Percentiles rank a stretch among this genome's conserved stretches.
Evolutionary conservation across 2,329 filamentous ascomycete genomes (phyloP).

Genomic region (Hypocreales sp.): DNA sequence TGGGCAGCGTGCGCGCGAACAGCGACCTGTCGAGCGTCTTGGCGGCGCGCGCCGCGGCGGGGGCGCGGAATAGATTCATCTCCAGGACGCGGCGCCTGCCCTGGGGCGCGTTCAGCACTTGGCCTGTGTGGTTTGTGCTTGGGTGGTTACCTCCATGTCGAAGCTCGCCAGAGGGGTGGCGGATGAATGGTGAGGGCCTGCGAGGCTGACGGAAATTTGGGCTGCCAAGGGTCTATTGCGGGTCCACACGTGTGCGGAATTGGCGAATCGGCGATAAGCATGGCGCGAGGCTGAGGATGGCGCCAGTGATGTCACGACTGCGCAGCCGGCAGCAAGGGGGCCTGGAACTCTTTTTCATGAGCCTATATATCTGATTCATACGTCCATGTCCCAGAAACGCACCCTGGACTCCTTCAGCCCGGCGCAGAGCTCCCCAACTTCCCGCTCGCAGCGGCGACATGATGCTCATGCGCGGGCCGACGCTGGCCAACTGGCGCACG

Average conservation of each 20-base stretch:
- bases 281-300: constrained; percentile 2
- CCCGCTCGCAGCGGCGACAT: constrained; percentile 53
- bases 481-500: constrained; percentile 69
- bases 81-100: too few relatives aligned
- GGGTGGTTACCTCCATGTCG: constrained; percentile 14
- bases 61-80: constrained; percentile 57
- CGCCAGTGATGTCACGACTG: neutral
- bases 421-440: constrained; percentile 28
- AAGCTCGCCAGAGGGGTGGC: neutral
- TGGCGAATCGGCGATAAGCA: too few relatives aligned
- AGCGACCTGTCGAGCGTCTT: constrained; percentile 68
- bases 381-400: constrained; percentile 22
- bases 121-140: constrained; percentile 6
- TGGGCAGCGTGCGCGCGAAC: constrained; percentile 61
- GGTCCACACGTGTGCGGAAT: too few relatives aligned
- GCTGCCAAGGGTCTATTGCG: constrained; percentile 12
- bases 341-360: too few relatives aligned
- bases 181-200: neutral
- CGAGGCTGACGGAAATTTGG: constrained; percentile 16
- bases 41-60: constrained; percentile 59
- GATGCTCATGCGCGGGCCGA: constrained; percentile 61
- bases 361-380: too few relatives aligned
- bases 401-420: constrained; percentile 54
- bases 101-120: too few relatives aligned
- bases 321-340: too few relatives aligned